phyloP scores from a whole-genome alignment of 768 basidiomycete species.

The Kwoniella pini region DNA sequence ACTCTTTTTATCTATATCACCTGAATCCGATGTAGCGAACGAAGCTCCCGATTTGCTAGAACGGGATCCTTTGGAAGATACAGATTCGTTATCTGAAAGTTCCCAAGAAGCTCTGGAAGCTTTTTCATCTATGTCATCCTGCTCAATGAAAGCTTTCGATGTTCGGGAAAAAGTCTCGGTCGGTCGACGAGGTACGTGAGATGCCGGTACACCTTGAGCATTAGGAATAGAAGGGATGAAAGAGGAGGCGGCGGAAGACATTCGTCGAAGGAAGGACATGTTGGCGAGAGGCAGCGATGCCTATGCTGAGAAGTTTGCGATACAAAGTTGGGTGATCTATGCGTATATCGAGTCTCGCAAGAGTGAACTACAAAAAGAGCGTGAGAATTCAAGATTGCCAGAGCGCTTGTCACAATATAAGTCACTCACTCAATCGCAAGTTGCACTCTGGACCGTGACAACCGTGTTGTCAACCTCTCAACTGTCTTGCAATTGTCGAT shows the following conservation, averaged over 20 bases:
- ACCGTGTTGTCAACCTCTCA: too few species aligned
- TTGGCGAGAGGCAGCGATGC: slow-evolving; percentile 4
- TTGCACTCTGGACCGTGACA: too few species aligned
- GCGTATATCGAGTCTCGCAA: too few species aligned
- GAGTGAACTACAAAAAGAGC: too few species aligned
- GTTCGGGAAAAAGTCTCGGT: slow-evolving; percentile 34
- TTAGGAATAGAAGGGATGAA: slow-evolving; percentile 36
- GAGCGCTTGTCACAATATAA: too few species aligned
- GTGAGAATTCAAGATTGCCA: too few species aligned
- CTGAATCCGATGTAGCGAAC: slow-evolving; percentile 16
- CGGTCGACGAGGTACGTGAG: slow-evolving; percentile 38
- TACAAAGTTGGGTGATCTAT: too few species aligned
- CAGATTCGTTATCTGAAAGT: slow-evolving; percentile 38
- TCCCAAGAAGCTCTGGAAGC: slow-evolving; percentile 45
- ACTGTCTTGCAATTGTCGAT: neutral
- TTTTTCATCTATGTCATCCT: slow-evolving; percentile 28
- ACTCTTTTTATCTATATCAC: slow-evolving; percentile 19
- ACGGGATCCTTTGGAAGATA: slow-evolving; percentile 15
- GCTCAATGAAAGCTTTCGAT: slow-evolving; percentile 15
- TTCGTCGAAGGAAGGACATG: slow-evolving; percentile 49
- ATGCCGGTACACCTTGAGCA: slow-evolving; percentile 23
- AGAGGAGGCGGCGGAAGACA: slow-evolving; percentile 35
- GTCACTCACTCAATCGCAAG: too few species aligned
- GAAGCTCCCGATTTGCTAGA: slow-evolving; percentile 9
- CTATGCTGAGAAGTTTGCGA: too few species aligned